These are phyloP conservation scores for Lenzites betulinus DNA, from an alignment of 768 basidiomycete genomes.

Conservation along the genomic window DNA sequence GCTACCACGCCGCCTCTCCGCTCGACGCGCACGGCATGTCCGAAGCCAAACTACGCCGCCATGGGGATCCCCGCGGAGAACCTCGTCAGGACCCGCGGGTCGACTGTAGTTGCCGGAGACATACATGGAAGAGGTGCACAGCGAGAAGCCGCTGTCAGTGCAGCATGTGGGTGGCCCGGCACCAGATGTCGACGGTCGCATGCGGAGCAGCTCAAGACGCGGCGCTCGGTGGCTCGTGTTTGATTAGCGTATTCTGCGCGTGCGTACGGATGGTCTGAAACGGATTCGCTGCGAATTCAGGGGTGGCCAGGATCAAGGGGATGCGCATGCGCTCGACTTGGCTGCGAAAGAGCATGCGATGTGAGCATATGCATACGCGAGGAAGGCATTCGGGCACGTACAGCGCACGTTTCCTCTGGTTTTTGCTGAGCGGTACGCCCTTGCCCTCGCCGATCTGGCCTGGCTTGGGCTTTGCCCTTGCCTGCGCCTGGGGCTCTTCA, in stretches of 20 bases:
- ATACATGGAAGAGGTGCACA: not conserved
- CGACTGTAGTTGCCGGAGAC: not conserved
- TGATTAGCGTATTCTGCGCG: constrained; percentile 74
- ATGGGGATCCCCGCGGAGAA: constrained; percentile 8
- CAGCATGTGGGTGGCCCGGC: not conserved
- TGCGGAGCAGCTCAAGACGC: constrained; percentile 8
- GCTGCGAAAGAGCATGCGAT: constrained; percentile 38
- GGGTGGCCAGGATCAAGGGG: constrained; percentile 66
- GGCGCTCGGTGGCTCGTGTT: constrained; percentile 38
- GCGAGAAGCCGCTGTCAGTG: not conserved
- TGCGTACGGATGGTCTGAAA: constrained; percentile 80
- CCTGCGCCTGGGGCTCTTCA: constrained; percentile 19
- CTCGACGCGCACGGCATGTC: not conserved
- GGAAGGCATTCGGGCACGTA: constrained; percentile 32
- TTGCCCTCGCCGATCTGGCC: constrained; percentile 73
- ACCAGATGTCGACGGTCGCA: not conserved
- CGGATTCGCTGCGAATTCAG: constrained; percentile 66
- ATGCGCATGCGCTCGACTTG: constrained; percentile 68
- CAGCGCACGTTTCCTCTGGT: constrained; percentile 70
- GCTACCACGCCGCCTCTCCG: not conserved
- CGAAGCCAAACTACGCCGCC: not conserved
- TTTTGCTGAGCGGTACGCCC: constrained; percentile 53
- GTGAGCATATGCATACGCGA: constrained; percentile 4
- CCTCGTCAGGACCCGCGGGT: not conserved
- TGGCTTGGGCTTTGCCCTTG: constrained; percentile 34